Conservation (phyloP, 768 basidiomycete species). For the Epithele typhae region DNA sequence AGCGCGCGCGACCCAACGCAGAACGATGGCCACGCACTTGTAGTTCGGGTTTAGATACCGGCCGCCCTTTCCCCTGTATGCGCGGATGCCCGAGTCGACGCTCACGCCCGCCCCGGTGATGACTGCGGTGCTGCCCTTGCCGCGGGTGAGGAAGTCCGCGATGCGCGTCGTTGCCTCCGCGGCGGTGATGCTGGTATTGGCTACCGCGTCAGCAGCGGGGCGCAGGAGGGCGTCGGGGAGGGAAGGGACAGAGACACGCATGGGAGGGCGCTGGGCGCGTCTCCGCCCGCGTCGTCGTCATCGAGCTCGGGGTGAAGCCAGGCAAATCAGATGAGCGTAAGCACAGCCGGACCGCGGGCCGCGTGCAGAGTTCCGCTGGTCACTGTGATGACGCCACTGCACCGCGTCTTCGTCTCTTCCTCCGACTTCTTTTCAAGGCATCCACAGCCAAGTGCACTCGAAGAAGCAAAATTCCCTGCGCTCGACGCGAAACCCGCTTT, state of each 20-base stretch:
- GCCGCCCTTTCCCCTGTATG: constrained; percentile 86
- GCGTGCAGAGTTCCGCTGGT: too few species aligned
- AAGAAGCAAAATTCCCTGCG: too few species aligned
- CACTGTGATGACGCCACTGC: too few species aligned
- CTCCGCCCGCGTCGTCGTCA: too few species aligned
- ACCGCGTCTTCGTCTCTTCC: too few species aligned
- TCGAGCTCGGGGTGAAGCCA: too few species aligned
- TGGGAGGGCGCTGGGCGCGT: too few species aligned
- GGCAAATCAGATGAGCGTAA: too few species aligned
- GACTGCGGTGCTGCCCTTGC: constrained; percentile 62
- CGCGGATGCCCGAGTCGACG: constrained; percentile 92
- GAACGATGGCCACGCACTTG: constrained; percentile 48
- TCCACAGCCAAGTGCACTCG: too few species aligned
- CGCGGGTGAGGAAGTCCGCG: constrained; percentile 50
- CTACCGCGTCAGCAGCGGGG: constrained; percentile 32
- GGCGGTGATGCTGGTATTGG: constrained; percentile 39
- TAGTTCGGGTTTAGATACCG: constrained; percentile 89
- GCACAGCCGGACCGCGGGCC: too few species aligned
- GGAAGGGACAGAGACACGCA: constrained; percentile 77
- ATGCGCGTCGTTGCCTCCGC: constrained; percentile 58
- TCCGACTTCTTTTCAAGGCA: too few species aligned
- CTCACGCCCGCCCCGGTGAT: constrained; percentile 92
- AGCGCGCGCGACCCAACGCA: neutral
- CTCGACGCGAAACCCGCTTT: too few species aligned
- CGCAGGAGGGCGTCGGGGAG: constrained; percentile 57